Base-by-base conservation (phyloP, 768 basidiomycete genomes). In the Sutorius australiensis region DNA sequence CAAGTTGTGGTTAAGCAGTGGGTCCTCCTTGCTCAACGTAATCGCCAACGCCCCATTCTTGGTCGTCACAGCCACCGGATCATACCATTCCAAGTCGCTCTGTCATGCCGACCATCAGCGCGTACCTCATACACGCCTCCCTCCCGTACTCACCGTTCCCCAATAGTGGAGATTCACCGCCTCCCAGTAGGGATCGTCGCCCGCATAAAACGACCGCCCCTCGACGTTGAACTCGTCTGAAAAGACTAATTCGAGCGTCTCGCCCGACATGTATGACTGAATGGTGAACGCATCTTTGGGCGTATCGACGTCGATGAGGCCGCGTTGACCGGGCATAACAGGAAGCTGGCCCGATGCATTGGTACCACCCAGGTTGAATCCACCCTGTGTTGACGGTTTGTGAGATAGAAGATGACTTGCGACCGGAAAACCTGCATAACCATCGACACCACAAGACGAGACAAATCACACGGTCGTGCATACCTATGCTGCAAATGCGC, bases 151-250 rank as follows among this genome's bases (percentile, higher is more conserved):
- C 39, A 86, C 83, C 48, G 68, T 69, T 7, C 79, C 78, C 84
- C 86, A 86, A 64, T 89, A 90, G 65, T 87, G 84, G 9, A 85
- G 47, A 64, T 79, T 84, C 1, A 63, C 78, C 1, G 69, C 75
- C 46, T 72, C 75, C 75, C 75, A 86, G 60, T 79, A 84, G 3
- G 84, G 83, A 65, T 84, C 84, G 54, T 84, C 82, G 2, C 82
- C 89, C 3, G 83, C 77, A 67, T 82, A 84, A 64, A 89, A 89
- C 7, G 81, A 75, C 11, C 87, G 73, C 0, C 88, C 89, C 3
- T 87, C 86, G 21, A 64, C 66, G 53, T 92, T 81, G 67, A 93
- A 93, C 73, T 92, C 91, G 64, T 93, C 90, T 1, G 82, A 85
- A 68, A 90, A 93, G 16, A 90, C 82, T 48, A 88, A 73, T 71